Evolutionary conservation across 352 stramenopile species (phyloP), one percentile per base, ranked within the genome.

Genomic region (Lagenidium giganteum): DNA sequence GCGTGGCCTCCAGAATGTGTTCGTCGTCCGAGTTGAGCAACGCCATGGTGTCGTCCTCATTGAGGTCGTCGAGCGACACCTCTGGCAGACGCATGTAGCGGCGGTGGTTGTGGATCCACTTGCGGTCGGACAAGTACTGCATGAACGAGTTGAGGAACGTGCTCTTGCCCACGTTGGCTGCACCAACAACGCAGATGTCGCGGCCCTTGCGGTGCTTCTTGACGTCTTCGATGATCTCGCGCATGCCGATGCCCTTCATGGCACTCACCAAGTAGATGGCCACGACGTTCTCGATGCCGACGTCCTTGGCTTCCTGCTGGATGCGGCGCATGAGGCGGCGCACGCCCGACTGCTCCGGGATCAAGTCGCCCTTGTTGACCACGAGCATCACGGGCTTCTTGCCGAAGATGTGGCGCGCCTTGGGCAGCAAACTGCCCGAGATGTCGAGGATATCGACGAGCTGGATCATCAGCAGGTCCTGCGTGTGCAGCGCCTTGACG

Each of bases 401-500:
- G 40, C 88, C 88, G 54, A 95, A 88, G 27, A 96, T 50, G 54
- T 95, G 67, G 21, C 77, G 68, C 37, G 80, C 67, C 45, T 95
- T 93, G 21, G 80, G 83, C 42, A 97, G 56, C 51, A 96, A 40
- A 58, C 77, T 94, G 18, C 85, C 87, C 0, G 81, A 74, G 47
- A 96, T 95, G 58, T 97, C 88, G 12, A 97, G 83, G 29, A 97
- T 91, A 57, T 97, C 88, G 25, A 96, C 79, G 7, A 97, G 54
- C 56, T 96, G 89, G 39, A 97, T 74, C 64, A 97, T 89, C 14
- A 96, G 73, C 68, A 94, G 70, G 48, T 95, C 83, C 49, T 91
- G 83, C 29, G 80, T 63, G 23, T 85, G 78, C 21, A 96, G 64
- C 61, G 81, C 76, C 54, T 84, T 68, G n/a, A 95, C 70, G 12